phyloP scores from a whole-genome alignment of 139 green algal species.

The Edaphochlamys debaryana region DNA sequence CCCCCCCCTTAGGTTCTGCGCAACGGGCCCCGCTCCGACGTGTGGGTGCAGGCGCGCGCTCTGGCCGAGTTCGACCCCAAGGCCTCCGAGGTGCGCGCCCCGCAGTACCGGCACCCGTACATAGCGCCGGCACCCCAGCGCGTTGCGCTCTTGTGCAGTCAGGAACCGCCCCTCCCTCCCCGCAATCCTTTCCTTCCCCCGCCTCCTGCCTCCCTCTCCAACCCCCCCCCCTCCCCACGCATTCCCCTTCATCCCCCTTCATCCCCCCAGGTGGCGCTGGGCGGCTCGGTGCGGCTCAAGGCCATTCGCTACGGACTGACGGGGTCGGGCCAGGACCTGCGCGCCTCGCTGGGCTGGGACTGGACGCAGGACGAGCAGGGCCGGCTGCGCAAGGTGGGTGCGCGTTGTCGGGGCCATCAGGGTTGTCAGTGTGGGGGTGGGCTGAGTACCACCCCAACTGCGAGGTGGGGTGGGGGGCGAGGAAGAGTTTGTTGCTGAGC shows the following conservation, averaged over 20 bases:
- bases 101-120: too few relatives aligned
- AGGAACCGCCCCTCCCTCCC: too few relatives aligned
- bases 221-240: background rate
- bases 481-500: too few relatives aligned
- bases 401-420: background rate
- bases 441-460: background rate
- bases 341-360: constrained; percentile 11
- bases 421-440: background rate
- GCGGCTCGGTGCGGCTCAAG: constrained; percentile 23
- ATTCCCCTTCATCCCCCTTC: background rate
- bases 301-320: constrained; percentile 15
- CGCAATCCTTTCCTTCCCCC: too few relatives aligned
- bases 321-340: constrained; percentile 14
- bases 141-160: too few relatives aligned
- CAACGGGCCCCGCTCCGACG: background rate
- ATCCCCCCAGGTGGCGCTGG: constrained; percentile 22
- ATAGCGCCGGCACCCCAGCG: too few relatives aligned
- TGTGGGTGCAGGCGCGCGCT: background rate
- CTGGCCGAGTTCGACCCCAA: constrained; percentile 35
- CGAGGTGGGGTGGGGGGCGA: too few relatives aligned
- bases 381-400: background rate
- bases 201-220: too few relatives aligned
- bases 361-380: background rate
- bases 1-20: constrained; percentile 12
- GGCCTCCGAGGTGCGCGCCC: background rate